Percentiles rank a stretch among this genome's conserved stretches.
Conservation (phyloP, 1,284 basidiomycete species). For the Ustilago hordei region DNA sequence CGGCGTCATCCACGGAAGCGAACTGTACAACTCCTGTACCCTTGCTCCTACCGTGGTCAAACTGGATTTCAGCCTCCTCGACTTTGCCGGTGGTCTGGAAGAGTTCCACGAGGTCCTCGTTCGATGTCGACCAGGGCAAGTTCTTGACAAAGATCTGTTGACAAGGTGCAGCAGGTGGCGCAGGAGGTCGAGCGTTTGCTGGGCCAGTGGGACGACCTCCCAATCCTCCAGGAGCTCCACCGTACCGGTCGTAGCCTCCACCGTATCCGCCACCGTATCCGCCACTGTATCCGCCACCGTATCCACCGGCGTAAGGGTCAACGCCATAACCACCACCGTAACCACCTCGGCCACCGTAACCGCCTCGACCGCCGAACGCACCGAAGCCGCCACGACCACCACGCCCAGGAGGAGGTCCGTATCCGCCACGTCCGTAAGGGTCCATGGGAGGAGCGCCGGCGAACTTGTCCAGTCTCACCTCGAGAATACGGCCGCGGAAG, state of each 20-base stretch:
- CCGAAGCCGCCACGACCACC: slow-evolving; percentile 27
- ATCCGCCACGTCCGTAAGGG: slow-evolving; percentile 71
- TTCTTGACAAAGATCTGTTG: slow-evolving; percentile 98
- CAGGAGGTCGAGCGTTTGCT: slow-evolving; percentile 17
- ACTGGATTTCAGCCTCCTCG: slow-evolving; percentile 90
- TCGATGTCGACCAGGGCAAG: slow-evolving; percentile 98
- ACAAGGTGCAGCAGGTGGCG: slow-evolving; percentile 78
- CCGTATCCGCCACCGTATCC: slow-evolving; percentile 65
- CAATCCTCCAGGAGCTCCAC: slow-evolving; percentile 7
- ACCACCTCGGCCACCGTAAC: slow-evolving; percentile 73
- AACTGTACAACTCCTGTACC: slow-evolving; percentile 97
- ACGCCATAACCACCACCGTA: slow-evolving; percentile 29
- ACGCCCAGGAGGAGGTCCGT: slow-evolving; percentile 72
- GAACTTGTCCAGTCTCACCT: slow-evolving; percentile 77
- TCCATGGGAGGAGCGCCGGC: slow-evolving; percentile 73
- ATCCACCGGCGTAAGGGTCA: slow-evolving; percentile 68
- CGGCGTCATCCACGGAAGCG: slow-evolving; percentile 85
- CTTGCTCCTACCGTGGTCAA: slow-evolving; percentile 88
- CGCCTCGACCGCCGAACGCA: slow-evolving; percentile 12
- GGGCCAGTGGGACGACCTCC: slow-evolving; percentile 29
- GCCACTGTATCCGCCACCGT: slow-evolving; percentile 53
- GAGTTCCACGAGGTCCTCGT: slow-evolving; percentile 95
- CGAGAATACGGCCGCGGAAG: slow-evolving; percentile 58
- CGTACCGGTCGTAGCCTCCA: slow-evolving; percentile 38
- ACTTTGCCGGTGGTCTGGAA: slow-evolving; percentile 98